Percentiles rank a stretch among this genome's conserved stretches.
Evolutionary conservation across 2,329 filamentous ascomycete species (phyloP).

Genomic region (Aspergillus hortae): DNA sequence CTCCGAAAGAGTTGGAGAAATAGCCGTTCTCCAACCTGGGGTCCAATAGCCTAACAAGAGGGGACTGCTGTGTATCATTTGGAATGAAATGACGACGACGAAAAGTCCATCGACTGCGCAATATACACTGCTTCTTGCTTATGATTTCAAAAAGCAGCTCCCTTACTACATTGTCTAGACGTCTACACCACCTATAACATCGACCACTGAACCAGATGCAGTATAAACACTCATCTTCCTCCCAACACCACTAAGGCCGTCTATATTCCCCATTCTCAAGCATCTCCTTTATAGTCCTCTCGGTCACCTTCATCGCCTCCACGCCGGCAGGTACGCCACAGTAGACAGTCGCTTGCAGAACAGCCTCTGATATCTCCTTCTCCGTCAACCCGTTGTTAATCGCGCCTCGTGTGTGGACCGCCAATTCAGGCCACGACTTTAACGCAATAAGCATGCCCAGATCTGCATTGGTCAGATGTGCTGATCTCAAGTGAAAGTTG

Average conservation of each 20-base stretch:
- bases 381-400: slow-evolving; percentile 7
- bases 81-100: no score
- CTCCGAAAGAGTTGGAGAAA: no score
- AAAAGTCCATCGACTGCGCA: not conserved
- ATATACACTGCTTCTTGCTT: not conserved
- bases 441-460: slow-evolving; percentile 8
- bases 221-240: no score
- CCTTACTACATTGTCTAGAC: no score
- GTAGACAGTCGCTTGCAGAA: slow-evolving; percentile 18
- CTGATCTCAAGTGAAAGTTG: not conserved
- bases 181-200: no score
- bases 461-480: not conserved
- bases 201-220: no score
- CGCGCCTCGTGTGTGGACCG: slow-evolving; percentile 5
- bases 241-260: not conserved
- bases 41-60: no score
- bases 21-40: no score
- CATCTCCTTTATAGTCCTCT: slow-evolving; percentile 15
- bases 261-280: slow-evolving; percentile 3
- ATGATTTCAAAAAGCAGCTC: not conserved
- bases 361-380: slow-evolving; percentile 6
- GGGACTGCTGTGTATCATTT: no score
- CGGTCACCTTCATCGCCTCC: slow-evolving; percentile 5
- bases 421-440: slow-evolving; percentile 7
- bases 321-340: slow-evolving; percentile 10